These are phyloP conservation scores for Podospora pseudopauciseta DNA, from an alignment of 495 filamentous ascomycete species.

Conservation along the genomic window DNA sequence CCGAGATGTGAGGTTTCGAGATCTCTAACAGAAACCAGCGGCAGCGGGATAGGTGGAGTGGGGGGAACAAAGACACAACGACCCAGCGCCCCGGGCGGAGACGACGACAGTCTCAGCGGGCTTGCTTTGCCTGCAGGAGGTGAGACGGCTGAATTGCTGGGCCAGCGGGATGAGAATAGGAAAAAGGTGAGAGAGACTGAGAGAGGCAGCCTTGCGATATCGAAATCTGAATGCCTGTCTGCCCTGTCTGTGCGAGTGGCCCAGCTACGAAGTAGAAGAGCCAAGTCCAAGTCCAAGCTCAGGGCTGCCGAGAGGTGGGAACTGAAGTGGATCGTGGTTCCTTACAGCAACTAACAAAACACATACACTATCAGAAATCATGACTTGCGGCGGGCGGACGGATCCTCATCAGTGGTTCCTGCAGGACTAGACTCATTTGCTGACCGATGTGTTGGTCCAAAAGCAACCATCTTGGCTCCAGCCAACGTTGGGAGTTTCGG, in stretches of 20 bases:
- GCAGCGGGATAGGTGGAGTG: background rate
- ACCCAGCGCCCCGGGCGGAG: background rate
- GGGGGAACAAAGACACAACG: background rate
- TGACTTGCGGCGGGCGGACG: background rate
- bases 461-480: background rate
- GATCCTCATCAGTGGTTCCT: slow-evolving; percentile 5
- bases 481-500: background rate
- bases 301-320: background rate
- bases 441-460: slow-evolving; percentile 4
- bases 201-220: slow-evolving; percentile 7
- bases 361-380: slow-evolving; percentile 4
- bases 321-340: background rate
- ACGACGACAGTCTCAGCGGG: background rate
- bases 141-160: background rate
- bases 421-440: slow-evolving; percentile 6
- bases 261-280: slow-evolving; percentile 1
- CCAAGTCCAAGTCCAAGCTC: background rate
- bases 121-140: background rate
- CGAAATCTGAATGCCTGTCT: background rate
- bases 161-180: background rate
- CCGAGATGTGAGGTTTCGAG: background rate
- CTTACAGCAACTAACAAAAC: background rate
- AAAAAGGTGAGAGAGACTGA: slow-evolving; percentile 1
- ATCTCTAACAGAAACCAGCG: background rate
- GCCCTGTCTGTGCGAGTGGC: slow-evolving; percentile 6